Percentiles rank a stretch among this genome's conserved stretches.
Evolutionary conservation across 257 asterid genomes (phyloP).

Genomic region (Nicotiana noctiflora): DNA sequence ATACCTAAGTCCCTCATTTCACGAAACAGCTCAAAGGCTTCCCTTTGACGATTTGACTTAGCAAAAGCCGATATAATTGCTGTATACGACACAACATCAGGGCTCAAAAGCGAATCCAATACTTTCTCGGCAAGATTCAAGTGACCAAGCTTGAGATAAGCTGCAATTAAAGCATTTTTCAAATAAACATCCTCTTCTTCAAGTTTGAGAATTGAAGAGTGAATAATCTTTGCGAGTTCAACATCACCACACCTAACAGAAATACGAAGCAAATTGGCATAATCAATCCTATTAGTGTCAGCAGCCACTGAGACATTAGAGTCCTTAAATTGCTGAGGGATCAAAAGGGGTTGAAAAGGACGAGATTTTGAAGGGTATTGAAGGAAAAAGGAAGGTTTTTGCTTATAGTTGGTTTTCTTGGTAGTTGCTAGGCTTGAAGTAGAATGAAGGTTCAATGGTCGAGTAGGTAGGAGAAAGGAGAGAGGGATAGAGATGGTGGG

Average conservation of each 20-base stretch:
- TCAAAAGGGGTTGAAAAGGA: slow-evolving; percentile 24
- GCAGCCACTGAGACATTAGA: background rate
- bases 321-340: slow-evolving; percentile 21
- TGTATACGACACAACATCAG: slow-evolving; percentile 76
- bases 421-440: slow-evolving; percentile 23
- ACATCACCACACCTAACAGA: slow-evolving; percentile 47
- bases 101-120: slow-evolving; percentile 39
- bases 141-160: slow-evolving; percentile 51
- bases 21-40: slow-evolving; percentile 45
- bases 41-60: slow-evolving; percentile 32
- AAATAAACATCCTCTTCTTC: slow-evolving; percentile 42
- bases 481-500: slow-evolving; percentile 26
- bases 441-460: slow-evolving; percentile 7
- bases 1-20: slow-evolving; percentile 48
- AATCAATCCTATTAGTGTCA: slow-evolving; percentile 19
- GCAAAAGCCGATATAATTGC: slow-evolving; percentile 72
- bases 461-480: slow-evolving; percentile 16
- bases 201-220: slow-evolving; percentile 63
- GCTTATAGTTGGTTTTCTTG: slow-evolving; percentile 26
- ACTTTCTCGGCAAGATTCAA: slow-evolving; percentile 49
- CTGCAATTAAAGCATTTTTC: slow-evolving; percentile 49
- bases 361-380: slow-evolving; percentile 26
- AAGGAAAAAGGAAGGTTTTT: slow-evolving; percentile 20
- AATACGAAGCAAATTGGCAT: slow-evolving; percentile 40
- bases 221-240: slow-evolving; percentile 51